Percentiles rank a stretch among this genome's conserved stretches.
These are phyloP conservation scores for Pulveroboletus ravenelii DNA, from an alignment of 768 basidiomycete species.

Conservation along the genomic window DNA sequence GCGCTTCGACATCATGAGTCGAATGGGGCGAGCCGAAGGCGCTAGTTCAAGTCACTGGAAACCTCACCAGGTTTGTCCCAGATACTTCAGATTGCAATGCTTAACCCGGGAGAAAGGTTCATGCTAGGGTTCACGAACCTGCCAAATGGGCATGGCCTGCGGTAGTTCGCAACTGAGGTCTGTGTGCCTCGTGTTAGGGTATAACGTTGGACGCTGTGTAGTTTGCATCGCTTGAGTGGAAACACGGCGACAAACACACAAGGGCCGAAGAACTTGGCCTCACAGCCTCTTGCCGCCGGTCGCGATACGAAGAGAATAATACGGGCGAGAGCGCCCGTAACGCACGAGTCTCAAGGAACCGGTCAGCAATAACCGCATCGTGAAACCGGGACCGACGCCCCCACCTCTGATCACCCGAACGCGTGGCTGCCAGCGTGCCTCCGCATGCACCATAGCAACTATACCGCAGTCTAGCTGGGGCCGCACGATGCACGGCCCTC, in stretches of 20 bases:
- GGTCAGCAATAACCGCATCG: background rate
- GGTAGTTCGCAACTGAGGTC: background rate
- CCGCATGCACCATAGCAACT: slow-evolving; percentile 2
- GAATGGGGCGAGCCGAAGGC: background rate
- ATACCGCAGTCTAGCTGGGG: slow-evolving; percentile 14
- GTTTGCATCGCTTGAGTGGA: background rate
- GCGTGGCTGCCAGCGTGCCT: background rate
- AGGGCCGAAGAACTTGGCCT: background rate
- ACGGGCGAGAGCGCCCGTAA: background rate
- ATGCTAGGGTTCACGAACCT: background rate
- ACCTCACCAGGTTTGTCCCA: background rate
- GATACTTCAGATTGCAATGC: background rate
- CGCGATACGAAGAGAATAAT: background rate
- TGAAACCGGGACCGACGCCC: background rate
- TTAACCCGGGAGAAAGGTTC: background rate
- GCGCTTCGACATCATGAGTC: background rate
- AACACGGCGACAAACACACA: background rate
- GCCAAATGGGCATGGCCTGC: background rate
- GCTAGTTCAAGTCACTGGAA: background rate
- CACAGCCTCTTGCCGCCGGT: background rate
- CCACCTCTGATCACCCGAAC: background rate
- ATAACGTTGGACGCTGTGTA: background rate
- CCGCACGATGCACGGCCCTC: slow-evolving; percentile 2
- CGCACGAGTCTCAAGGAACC: background rate
- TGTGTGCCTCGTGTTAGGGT: slow-evolving; percentile 12